A percentile compares a stretch with the other conserved stretches of the same genome.
Evolutionary conservation across 495 filamentous ascomycete genomes (phyloP).

Genomic region (Immersiella caudata): DNA sequence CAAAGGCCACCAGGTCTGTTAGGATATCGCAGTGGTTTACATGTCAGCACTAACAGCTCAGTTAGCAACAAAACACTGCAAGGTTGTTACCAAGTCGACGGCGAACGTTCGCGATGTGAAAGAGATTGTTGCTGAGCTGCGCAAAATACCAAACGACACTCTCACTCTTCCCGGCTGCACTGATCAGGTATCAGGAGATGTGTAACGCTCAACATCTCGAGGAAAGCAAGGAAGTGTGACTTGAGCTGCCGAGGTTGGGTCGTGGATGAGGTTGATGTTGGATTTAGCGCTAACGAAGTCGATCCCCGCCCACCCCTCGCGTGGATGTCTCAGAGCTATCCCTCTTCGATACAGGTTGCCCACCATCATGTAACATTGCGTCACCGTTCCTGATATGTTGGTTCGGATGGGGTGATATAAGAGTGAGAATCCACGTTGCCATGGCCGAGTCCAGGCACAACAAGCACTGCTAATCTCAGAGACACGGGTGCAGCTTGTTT

Average conservation of each 20-base stretch:
- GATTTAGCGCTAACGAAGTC: background rate
- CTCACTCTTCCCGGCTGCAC: no score
- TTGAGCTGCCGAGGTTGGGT: background rate
- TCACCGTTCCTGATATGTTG: conserved; percentile 17
- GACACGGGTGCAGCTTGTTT: background rate
- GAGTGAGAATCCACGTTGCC: background rate
- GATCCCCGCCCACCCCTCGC: background rate
- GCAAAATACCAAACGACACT: no score
- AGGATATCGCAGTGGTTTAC: background rate
- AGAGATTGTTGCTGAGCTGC: no score
- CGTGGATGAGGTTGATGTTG: background rate
- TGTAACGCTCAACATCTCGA: no score
- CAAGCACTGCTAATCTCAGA: background rate
- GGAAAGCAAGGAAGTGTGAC: no score
- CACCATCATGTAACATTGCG: conserved; percentile 32
- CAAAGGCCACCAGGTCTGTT: background rate
- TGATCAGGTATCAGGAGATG: no score
- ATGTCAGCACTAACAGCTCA: background rate
- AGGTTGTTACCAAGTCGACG: no score
- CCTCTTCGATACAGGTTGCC: conserved; percentile 8
- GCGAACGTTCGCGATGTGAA: no score
- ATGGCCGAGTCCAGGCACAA: background rate
- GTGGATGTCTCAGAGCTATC: background rate
- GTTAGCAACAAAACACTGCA: no score
- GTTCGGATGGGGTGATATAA: background rate